Conservation (phyloP, 2,329 filamentous ascomycete species). For the Penicillium decumbens region DNA sequence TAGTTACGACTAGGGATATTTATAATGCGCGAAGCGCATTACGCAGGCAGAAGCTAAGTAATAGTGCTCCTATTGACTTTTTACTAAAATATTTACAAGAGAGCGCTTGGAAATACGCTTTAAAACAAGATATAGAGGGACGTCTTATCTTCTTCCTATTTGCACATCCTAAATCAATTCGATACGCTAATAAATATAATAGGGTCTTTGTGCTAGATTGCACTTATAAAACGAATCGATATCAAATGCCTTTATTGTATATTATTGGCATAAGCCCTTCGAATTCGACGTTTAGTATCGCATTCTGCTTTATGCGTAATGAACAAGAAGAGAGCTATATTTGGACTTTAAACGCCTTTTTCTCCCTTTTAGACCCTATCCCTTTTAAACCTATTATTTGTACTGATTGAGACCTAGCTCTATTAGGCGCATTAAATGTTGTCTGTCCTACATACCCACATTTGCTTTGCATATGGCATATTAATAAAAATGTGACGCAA, state of each 20-base stretch:
- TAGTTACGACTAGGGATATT: not conserved
- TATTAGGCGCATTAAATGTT: conserved; percentile 1
- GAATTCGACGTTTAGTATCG: not conserved
- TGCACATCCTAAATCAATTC: not conserved
- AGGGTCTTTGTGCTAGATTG: conserved; percentile 1
- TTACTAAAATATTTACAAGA: not conserved
- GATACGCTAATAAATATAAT: conserved; percentile 4
- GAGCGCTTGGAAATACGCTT: not conserved
- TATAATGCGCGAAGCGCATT: not conserved
- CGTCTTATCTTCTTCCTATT: conserved; percentile 1
- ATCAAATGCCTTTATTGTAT: conserved; percentile 2
- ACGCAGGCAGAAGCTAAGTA: not conserved
- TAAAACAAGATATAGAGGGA: conserved; percentile 1
- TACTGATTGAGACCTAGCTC: conserved; percentile 1
- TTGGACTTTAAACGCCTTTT: not conserved
- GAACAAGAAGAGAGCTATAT: conserved; percentile 1
- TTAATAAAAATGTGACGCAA: conserved; percentile 1
- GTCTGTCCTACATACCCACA: not conserved
- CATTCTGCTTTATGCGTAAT: conserved; percentile 4
- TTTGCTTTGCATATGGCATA: conserved; percentile 2
- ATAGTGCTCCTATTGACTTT: not conserved
- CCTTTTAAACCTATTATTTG: not conserved
- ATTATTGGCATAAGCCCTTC: not conserved
- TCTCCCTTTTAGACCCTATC: not conserved
- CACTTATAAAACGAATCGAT: conserved; percentile 4